These are phyloP conservation scores for Agaricus subrufescens DNA, from an alignment of 768 basidiomycete species.

Conservation along the genomic window DNA sequence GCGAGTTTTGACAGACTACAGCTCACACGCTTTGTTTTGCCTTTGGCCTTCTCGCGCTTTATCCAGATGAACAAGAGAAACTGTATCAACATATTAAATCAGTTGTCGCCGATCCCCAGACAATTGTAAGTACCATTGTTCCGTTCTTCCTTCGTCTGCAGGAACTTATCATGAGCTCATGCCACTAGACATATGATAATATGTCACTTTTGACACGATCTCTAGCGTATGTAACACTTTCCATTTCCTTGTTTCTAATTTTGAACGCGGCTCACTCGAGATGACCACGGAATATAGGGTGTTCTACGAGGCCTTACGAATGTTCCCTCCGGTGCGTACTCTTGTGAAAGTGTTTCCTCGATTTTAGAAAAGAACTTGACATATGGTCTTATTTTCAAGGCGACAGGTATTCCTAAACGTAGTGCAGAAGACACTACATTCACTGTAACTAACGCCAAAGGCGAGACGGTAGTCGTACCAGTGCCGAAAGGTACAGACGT, in stretches of 20 bases:
- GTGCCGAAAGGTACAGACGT: conserved; percentile 17
- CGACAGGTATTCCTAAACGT: conserved; percentile 7
- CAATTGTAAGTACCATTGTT: not conserved
- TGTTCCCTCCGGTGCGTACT: conserved; percentile 32
- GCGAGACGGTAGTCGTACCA: conserved; percentile 8
- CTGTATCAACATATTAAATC: conserved; percentile 31
- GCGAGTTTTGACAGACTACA: conserved; percentile 22
- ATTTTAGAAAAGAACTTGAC: not conserved
- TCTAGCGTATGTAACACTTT: conserved; percentile 21
- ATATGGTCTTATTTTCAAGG: not conserved
- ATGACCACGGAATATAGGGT: conserved; percentile 21
- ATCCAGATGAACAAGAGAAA: conserved; percentile 41
- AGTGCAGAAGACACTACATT: conserved; percentile 14
- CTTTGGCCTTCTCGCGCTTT: conserved; percentile 37
- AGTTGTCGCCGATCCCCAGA: conserved; percentile 20
- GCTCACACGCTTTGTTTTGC: conserved; percentile 36
- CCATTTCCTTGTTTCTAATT: not conserved
- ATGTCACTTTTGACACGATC: conserved; percentile 25
- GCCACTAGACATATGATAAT: conserved; percentile 25
- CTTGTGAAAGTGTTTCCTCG: no score
- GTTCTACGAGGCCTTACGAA: conserved; percentile 38
- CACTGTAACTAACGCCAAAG: conserved; percentile 3
- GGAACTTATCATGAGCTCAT: not conserved
- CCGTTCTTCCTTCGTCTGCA: not conserved
- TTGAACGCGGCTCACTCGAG: not conserved